phyloP scores from a whole-genome alignment of 1,284 basidiomycete species.

The Ganoderma boninense region DNA sequence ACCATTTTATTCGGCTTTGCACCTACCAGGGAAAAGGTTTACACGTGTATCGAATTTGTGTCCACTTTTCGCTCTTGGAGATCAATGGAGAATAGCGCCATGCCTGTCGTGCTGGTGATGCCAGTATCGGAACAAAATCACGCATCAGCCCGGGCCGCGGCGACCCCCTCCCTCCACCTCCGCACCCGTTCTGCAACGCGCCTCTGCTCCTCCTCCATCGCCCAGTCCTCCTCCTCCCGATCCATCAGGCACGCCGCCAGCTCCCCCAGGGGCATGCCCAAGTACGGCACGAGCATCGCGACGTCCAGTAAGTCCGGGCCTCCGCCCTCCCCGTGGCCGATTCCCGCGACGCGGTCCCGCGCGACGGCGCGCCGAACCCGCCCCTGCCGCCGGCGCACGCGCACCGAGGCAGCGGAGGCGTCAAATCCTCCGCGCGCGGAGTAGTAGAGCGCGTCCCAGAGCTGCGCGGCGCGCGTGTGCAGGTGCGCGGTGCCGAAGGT shows the following conservation, averaged over 20 bases:
- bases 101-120: no score
- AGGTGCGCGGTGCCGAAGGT: not conserved
- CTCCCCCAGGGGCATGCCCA: not conserved
- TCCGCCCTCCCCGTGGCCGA: no score
- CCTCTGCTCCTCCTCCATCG: not conserved
- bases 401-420: not conserved
- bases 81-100: no score
- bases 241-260: no score
- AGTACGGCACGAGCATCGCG: not conserved
- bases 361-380: not conserved
- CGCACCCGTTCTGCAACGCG: not conserved
- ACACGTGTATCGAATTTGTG: no score
- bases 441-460: not conserved
- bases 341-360: not conserved
- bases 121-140: no score
- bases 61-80: no score
- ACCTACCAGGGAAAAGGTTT: no score
- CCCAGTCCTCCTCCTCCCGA: no score
- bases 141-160: not conserved
- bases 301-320: no score
- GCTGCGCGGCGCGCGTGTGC: not conserved
- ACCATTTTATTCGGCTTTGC: no score
- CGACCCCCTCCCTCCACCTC: not conserved
- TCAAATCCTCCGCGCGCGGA: not conserved
- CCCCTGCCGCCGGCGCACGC: not conserved